Evolutionary conservation across 352 stramenopile genomes (phyloP).

Genomic region (Phytophthora sansomeana): DNA sequence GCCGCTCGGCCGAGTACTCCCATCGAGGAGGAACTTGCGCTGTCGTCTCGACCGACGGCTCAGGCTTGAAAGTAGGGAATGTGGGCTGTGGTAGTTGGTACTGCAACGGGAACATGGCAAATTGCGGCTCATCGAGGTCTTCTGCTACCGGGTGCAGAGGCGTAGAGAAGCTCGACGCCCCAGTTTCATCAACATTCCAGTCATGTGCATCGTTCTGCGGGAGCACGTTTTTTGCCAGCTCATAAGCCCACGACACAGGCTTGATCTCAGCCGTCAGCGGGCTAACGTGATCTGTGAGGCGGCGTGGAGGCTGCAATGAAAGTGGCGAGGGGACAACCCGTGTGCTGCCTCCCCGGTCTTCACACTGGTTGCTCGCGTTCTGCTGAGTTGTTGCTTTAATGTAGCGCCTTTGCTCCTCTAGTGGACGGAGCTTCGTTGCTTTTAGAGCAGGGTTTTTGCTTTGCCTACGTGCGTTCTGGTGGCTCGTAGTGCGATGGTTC

Average conservation of each 20-base stretch:
- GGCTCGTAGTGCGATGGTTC: constrained; percentile 28
- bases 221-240: constrained; percentile 49
- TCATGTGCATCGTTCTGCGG: constrained; percentile 24
- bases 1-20: constrained; percentile 68
- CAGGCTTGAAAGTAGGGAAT: constrained; percentile 13
- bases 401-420: constrained; percentile 23
- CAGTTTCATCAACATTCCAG: not conserved
- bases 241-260: constrained; percentile 60
- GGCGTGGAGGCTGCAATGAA: constrained; percentile 4
- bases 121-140: constrained; percentile 16
- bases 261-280: constrained; percentile 73
- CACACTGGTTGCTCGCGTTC: constrained; percentile 37
- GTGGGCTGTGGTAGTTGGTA: constrained; percentile 36
- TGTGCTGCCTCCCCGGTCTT: constrained; percentile 16
- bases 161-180: constrained; percentile 9
- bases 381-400: constrained; percentile 21
- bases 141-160: constrained; percentile 34
- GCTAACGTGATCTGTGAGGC: constrained; percentile 12
- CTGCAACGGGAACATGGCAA: constrained; percentile 33
- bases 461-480: constrained; percentile 15
- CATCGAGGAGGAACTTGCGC: constrained; percentile 26
- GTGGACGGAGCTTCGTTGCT: constrained; percentile 31
- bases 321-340: not conserved
- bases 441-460: constrained; percentile 23
- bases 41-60: constrained; percentile 1